These are phyloP conservation scores for Nigrospora oryzae DNA, from an alignment of 2,329 filamentous ascomycete species.

Conservation along the genomic window DNA sequence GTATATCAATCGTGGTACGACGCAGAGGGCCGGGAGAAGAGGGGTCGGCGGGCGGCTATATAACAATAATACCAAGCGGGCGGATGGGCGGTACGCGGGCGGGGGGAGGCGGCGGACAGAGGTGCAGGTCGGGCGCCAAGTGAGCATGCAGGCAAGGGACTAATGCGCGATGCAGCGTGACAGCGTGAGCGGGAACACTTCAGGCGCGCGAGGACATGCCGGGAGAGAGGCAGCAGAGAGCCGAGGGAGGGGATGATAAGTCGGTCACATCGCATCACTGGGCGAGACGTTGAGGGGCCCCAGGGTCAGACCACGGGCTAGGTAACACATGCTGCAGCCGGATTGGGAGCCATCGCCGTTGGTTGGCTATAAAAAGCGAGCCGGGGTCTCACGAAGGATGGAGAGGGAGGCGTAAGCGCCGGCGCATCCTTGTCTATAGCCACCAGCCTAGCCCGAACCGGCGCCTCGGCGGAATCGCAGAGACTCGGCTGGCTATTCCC, in stretches of 20 bases:
- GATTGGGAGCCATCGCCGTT: conserved; percentile 12
- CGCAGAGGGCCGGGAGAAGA: conserved; percentile 7
- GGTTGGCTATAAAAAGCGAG: conserved; percentile 28
- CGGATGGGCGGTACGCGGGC: conserved; percentile 6
- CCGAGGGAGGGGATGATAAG: conserved; percentile 1
- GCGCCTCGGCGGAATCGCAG: conserved; percentile 14
- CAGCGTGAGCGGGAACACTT: conserved; percentile 8
- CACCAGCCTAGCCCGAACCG: conserved; percentile 11
- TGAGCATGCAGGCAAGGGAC: conserved; percentile 13
- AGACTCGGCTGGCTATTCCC: conserved; percentile 16
- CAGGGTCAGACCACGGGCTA: no score
- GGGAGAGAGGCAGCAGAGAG: conserved; percentile 9
- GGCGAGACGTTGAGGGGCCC: neutral
- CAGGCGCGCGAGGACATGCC: conserved; percentile 17
- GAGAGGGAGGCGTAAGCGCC: conserved; percentile 28
- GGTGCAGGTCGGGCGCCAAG: conserved; percentile 3
- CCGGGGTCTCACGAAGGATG: conserved; percentile 14
- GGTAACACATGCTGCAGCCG: conserved; percentile 7
- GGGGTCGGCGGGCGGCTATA: conserved; percentile 15
- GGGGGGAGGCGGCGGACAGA: neutral
- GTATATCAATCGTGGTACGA: conserved; percentile 6
- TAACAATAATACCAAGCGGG: conserved; percentile 14
- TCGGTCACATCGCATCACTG: conserved; percentile 1
- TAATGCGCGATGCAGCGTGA: conserved; percentile 18
- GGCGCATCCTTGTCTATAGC: conserved; percentile 14